Base-by-base conservation (phyloP, 495 filamentous ascomycete species). In the Talaromyces adpressus region DNA sequence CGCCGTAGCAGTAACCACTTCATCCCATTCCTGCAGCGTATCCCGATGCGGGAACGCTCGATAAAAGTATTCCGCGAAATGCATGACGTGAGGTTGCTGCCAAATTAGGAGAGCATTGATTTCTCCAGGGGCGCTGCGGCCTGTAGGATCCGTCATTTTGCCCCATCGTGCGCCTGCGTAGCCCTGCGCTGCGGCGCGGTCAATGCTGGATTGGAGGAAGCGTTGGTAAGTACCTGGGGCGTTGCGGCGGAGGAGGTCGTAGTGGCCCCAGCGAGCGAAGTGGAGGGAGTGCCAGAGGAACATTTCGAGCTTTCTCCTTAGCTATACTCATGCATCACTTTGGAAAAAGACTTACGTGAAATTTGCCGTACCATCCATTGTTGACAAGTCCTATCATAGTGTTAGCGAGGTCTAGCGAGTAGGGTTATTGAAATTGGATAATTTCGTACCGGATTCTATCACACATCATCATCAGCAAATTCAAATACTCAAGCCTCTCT, bases 111-210 rank as follows among this genome's bases (percentile, higher is more conserved):
- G 36, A 16, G 36, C 36, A 9, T 41, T 41, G 36, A 41, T 41
- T 41, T 41, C 12, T 1, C 36, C 36, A 9, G 84, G 84, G 11
- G 83, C 81, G 47, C 74, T 78, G 59, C 82, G 71, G 54, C 84
- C 83, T 4, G 78, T 77, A 0, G 83, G 78, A 66, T 85, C 84
- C 6, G 77, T 83, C 82, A 85, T 85, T 69, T 86, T 86, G 7
- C 84, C 82, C 77, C 81, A 80, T 59, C 81, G 75, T 8, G 82
- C 80, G 4, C 83, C 84, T 2, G 65, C 62, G 65, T 85, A 86
- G 12, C 83, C 82, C 63, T 84, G 82, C 0, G 63, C 53, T 7
- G 61, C 39, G 1, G 84, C 83, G 41, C 84, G 75, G 6, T 75
- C 72, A 9, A 76, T 62, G 3, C 77, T 79, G 0, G 78, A 77